These are phyloP conservation scores for Coemansia sp. DNA, from an alignment of 192 early-diverging fungal species.

Conservation along the genomic window DNA sequence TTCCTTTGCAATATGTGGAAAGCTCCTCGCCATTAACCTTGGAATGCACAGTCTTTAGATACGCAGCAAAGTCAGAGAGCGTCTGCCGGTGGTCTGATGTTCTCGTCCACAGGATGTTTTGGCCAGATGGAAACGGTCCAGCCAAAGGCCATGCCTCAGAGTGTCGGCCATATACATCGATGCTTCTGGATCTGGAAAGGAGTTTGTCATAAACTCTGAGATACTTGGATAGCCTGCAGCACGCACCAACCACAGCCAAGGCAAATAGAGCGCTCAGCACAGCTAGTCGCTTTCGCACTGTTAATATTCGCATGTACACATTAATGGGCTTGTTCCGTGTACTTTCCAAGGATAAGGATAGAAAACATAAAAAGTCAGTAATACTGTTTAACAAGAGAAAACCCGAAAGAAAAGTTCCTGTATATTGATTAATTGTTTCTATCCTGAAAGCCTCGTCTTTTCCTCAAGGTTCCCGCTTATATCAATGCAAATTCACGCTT, in stretches of 20 bases:
- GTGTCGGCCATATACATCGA: background rate
- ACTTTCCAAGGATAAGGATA: too few species aligned
- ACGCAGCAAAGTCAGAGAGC: conserved; percentile 12
- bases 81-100: background rate
- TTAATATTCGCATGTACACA: background rate
- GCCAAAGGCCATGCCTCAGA: background rate
- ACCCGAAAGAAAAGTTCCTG: too few species aligned
- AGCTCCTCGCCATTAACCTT: conserved; percentile 31
- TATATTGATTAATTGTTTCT: background rate
- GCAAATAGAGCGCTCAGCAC: background rate
- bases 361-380: too few species aligned
- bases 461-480: background rate
- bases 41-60: conserved; percentile 23
- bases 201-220: background rate
- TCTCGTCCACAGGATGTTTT: background rate
- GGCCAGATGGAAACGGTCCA: background rate
- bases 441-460: background rate
- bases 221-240: background rate
- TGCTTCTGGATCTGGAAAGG: background rate
- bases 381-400: too few species aligned
- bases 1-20: conserved; percentile 18
- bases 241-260: background rate
- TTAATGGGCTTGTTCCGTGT: too few species aligned
- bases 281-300: background rate
- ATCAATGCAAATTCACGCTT: too few species aligned